Base-by-base conservation (phyloP, 1,284 basidiomycete genomes). In the Trametes polyzona region DNA sequence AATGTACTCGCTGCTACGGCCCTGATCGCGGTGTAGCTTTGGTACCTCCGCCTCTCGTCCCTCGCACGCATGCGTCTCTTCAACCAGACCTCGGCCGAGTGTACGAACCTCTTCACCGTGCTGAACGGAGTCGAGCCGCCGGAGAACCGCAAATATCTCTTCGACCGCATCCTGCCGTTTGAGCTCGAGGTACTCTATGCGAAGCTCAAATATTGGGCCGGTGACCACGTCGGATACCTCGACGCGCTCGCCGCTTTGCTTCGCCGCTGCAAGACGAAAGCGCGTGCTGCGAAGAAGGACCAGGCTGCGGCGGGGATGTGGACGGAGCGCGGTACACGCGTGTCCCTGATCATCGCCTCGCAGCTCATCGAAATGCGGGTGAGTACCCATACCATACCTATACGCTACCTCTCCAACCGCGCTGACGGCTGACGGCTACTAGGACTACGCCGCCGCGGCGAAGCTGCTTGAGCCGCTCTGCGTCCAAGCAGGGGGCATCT, bases 181-280 rank as follows among this genome's bases (percentile, higher is more conserved):
- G 92, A 93, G 70, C 78, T 93, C 58, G 87, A 88, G 66, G 86
- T 93, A 48, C 83, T 92, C 72, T 75, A 84, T 37, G 83, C 88
- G 7, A 80, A 88, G 71, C 87, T 71, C 35, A 83, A 82, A 66
- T 91, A 90, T 67, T 91, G 88, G 88, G 78, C 84, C 0, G 88
- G 86, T 23, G 90, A 92, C 69, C 77, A 83, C 65, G 81, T 88
- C 78, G 85, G 82, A 0, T 89, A 92, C 70, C 76, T 92, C 52
- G 90, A 93, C 69, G 83, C 85, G 23, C 84, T 98, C 67, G 86
- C 83, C 54, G 84, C 69, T 49, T 84, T 99, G 69, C 82, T 98
- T 56, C 83, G 78, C 33, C 88, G 80, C 70, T 98, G 95, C 65
- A 87, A 84, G 63, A 72, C 66, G 24, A 89, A 78, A 35, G 87